phyloP scores from a whole-genome alignment of 2,329 filamentous ascomycete species.

The Conoideocrella luteorostrata region DNA sequence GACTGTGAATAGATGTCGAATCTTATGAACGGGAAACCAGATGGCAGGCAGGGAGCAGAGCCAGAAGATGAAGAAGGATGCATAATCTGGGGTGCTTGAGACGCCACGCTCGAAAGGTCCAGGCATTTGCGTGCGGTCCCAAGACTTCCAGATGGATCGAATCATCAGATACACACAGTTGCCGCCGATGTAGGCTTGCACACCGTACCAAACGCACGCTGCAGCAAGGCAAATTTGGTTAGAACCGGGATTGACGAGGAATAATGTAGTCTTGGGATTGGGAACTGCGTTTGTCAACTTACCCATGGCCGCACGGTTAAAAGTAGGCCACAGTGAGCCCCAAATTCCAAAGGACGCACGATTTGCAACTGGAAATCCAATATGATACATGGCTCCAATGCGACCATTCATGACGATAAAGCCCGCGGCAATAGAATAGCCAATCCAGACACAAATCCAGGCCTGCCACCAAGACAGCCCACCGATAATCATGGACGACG shows the following conservation, averaged over 20 bases:
- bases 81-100: slow-evolving; percentile 68
- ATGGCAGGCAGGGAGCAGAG: slow-evolving; percentile 71
- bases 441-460: slow-evolving; percentile 82
- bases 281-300: slow-evolving; percentile 14
- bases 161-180: slow-evolving; percentile 88
- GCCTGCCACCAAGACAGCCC: slow-evolving; percentile 90
- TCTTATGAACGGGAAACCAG: slow-evolving; percentile 84
- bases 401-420: slow-evolving; percentile 76
- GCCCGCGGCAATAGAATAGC: slow-evolving; percentile 68
- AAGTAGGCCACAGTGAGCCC: slow-evolving; percentile 82
- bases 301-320: slow-evolving; percentile 80
- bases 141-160: slow-evolving; percentile 69
- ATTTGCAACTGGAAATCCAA: slow-evolving; percentile 77
- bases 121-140: slow-evolving; percentile 52
- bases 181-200: slow-evolving; percentile 79
- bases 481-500: slow-evolving; percentile 69
- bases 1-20: slow-evolving; percentile 84
- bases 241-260: no score
- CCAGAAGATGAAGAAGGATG: slow-evolving; percentile 87
- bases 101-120: slow-evolving; percentile 60
- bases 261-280: not conserved
- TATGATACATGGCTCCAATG: slow-evolving; percentile 81
- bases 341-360: slow-evolving; percentile 81
- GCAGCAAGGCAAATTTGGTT: not conserved
- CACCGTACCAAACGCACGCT: slow-evolving; percentile 82